These are phyloP conservation scores for Candida glucosophila DNA, from an alignment of 1,139 yeast genomes.

Conservation along the genomic window DNA sequence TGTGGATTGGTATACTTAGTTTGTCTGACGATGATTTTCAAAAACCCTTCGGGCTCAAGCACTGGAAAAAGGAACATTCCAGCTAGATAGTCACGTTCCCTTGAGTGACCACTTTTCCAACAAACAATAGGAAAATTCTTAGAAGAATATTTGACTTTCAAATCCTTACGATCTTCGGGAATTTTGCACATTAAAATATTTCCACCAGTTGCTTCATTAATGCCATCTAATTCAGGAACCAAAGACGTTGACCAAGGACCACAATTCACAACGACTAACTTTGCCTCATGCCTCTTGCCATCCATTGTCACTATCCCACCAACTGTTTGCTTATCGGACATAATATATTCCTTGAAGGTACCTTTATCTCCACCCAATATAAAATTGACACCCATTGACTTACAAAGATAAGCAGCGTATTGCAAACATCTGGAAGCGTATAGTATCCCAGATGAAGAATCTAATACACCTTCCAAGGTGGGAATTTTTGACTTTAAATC, in stretches of 20 bases:
- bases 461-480: slow-evolving; percentile 15
- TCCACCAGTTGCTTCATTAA: slow-evolving; percentile 26
- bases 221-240: slow-evolving; percentile 21
- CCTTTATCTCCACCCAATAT: slow-evolving; percentile 13
- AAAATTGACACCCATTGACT: slow-evolving; percentile 19
- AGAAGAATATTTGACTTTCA: slow-evolving; percentile 14
- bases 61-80: slow-evolving; percentile 11
- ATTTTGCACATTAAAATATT: slow-evolving; percentile 15
- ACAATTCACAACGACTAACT: slow-evolving; percentile 23
- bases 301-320: slow-evolving; percentile 21
- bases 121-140: slow-evolving; percentile 16
- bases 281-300: slow-evolving; percentile 17
- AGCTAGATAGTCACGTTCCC: slow-evolving; percentile 11
- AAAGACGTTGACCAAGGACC: slow-evolving; percentile 35
- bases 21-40: slow-evolving; percentile 7
- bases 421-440: slow-evolving; percentile 23
- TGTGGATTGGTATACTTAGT: slow-evolving; percentile 7
- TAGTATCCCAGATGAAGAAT: slow-evolving; percentile 24
- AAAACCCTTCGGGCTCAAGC: slow-evolving; percentile 4
- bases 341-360: slow-evolving; percentile 11
- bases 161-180: slow-evolving; percentile 17
- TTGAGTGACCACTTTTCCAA: slow-evolving; percentile 33
- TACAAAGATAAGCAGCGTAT: slow-evolving; percentile 15
- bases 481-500: slow-evolving; percentile 1
- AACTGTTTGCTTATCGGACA: slow-evolving; percentile 7